Percentiles rank a stretch among this genome's conserved stretches.
These are phyloP conservation scores for Amborella trichopoda DNA, from an alignment of 164 flowering plant species.

Conservation along the genomic window DNA sequence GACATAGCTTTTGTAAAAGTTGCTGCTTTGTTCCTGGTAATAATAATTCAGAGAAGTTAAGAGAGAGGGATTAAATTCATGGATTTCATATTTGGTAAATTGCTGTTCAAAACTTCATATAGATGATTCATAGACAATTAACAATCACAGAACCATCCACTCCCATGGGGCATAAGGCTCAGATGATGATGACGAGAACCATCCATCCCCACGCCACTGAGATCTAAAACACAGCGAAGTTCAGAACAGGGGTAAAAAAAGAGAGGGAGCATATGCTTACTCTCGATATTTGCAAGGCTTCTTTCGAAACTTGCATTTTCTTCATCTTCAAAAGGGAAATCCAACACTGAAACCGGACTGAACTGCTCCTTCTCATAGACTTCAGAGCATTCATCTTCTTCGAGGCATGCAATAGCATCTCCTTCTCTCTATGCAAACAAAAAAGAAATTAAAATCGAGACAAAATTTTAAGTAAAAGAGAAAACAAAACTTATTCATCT, in stretches of 20 bases:
- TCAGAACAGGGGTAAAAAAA: neutral
- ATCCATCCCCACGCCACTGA: no score
- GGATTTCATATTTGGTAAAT: neutral
- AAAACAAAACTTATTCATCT: neutral
- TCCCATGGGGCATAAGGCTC: no score
- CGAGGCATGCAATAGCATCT: no score
- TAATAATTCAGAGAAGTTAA: no score
- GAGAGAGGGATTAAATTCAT: no score
- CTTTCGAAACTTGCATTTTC: constrained; percentile 25
- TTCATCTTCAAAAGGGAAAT: constrained; percentile 53
- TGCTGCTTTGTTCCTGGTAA: constrained; percentile 31
- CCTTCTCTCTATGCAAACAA: no score
- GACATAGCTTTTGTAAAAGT: constrained; percentile 26
- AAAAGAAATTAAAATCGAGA: neutral
- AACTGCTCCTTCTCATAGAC: constrained; percentile 50
- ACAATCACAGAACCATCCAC: neutral
- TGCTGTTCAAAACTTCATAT: neutral
- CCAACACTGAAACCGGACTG: constrained; percentile 67
- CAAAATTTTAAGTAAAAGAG: neutral
- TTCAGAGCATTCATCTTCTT: neutral
- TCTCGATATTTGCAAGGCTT: constrained; percentile 24
- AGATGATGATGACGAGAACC: no score
- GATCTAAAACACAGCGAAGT: no score
- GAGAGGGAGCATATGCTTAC: constrained; percentile 13
- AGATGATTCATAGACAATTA: neutral